Evolutionary conservation across 768 basidiomycete genomes (phyloP).

Genomic region (Collybia mongolica): DNA sequence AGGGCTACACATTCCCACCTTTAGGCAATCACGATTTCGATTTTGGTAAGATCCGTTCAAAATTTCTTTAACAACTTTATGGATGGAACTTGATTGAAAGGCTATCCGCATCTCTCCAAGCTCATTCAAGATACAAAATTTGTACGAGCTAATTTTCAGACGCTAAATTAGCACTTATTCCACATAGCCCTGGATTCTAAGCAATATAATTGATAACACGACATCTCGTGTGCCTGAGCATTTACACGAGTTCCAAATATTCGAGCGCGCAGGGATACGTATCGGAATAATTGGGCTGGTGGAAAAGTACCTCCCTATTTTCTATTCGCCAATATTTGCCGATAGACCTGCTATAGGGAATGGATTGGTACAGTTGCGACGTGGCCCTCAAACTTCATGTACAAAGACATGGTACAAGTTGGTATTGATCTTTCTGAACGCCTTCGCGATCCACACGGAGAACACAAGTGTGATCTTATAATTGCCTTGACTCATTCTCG

Average conservation of each 20-base stretch:
- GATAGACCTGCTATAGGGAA: constrained; percentile 46
- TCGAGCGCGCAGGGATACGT: constrained; percentile 68
- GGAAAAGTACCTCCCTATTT: constrained; percentile 56
- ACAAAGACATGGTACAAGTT: constrained; percentile 71
- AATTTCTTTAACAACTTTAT: background rate
- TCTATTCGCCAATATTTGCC: background rate
- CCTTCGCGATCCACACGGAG: constrained; percentile 70
- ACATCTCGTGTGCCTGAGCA: constrained; percentile 63
- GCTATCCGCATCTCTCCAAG: constrained; percentile 63
- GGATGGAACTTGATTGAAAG: constrained; percentile 24
- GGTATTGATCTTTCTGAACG: constrained; percentile 70
- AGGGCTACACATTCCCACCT: background rate
- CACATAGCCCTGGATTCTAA: constrained; percentile 83
- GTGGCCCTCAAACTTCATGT: constrained; percentile 81
- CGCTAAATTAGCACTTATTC: constrained; percentile 2
- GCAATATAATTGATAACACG: constrained; percentile 75
- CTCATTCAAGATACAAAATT: constrained; percentile 74
- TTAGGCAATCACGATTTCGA: constrained; percentile 93
- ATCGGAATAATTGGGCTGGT: constrained; percentile 87
- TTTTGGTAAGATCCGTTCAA: constrained; percentile 50
- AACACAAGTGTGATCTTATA: constrained; percentile 74
- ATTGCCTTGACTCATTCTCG: constrained; percentile 86
- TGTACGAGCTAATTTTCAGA: constrained; percentile 39
- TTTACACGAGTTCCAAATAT: constrained; percentile 58
- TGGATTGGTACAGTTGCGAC: constrained; percentile 88